These are phyloP conservation scores for Calycina marina DNA, from an alignment of 2,329 filamentous ascomycete species.

Conservation along the genomic window DNA sequence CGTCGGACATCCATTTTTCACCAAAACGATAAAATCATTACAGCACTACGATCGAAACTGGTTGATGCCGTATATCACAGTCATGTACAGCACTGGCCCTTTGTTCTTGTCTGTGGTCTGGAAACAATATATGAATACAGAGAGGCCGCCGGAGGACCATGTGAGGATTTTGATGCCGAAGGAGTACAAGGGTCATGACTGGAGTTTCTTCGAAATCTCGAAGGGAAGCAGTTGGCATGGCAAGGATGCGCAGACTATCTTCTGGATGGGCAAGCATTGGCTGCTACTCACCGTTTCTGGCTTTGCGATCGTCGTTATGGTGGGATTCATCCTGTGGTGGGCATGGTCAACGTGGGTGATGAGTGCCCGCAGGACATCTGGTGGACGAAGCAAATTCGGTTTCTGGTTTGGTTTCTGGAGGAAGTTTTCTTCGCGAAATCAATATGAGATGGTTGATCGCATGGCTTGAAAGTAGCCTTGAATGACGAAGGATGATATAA, in stretches of 20 bases:
- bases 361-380: slow-evolving; percentile 6
- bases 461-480: slow-evolving; percentile 13
- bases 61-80: slow-evolving; percentile 50
- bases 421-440: slow-evolving; percentile 13
- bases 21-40: slow-evolving; percentile 52
- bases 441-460: slow-evolving; percentile 21
- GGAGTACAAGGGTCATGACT: slow-evolving; percentile 52
- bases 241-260: slow-evolving; percentile 30
- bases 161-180: slow-evolving; percentile 55
- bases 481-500: background rate
- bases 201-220: slow-evolving; percentile 52
- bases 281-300: slow-evolving; percentile 23
- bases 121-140: slow-evolving; percentile 53
- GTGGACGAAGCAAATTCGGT: slow-evolving; percentile 5
- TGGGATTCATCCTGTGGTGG: slow-evolving; percentile 17
- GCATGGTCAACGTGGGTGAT: slow-evolving; percentile 18
- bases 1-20: slow-evolving; percentile 61
- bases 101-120: slow-evolving; percentile 63
- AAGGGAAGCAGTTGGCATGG: slow-evolving; percentile 33
- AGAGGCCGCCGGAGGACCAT: slow-evolving; percentile 32
- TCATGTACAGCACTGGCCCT: slow-evolving; percentile 68
- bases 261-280: slow-evolving; percentile 33
- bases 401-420: slow-evolving; percentile 15
- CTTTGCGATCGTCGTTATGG: slow-evolving; percentile 19
- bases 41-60: slow-evolving; percentile 54